These are phyloP conservation scores for Fusarium caatingaense DNA, from an alignment of 2,329 filamentous ascomycete genomes.

Conservation along the genomic window DNA sequence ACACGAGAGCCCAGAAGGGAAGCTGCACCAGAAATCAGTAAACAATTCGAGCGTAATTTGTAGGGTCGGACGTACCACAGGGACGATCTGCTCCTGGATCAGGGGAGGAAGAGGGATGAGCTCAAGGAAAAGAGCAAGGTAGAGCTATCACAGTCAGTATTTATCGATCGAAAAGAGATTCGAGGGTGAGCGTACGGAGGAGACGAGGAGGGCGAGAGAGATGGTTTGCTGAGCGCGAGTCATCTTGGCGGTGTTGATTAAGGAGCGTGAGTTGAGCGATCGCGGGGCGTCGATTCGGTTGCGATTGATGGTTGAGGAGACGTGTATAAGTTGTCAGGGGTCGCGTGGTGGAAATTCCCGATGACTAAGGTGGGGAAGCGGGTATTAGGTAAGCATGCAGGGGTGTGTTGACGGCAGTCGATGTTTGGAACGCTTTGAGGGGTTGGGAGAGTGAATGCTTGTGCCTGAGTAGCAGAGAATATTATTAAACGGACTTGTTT, in stretches of 20 bases:
- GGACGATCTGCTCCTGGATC: constrained; percentile 86
- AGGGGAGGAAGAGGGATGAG: constrained; percentile 82
- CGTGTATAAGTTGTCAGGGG: constrained; percentile 46
- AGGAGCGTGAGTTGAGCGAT: constrained; percentile 12
- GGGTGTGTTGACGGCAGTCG: not conserved
- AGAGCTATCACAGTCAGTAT: constrained; percentile 71
- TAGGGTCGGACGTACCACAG: constrained; percentile 73
- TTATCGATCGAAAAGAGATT: constrained; percentile 9
- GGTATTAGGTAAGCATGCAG: constrained; percentile 16
- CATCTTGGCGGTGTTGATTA: constrained; percentile 67
- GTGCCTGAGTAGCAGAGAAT: too few relatives aligned
- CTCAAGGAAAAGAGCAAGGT: constrained; percentile 86
- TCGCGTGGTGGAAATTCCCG: constrained; percentile 27
- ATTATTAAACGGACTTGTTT: too few relatives aligned
- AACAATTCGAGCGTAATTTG: not conserved
- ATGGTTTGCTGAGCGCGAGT: constrained; percentile 94
- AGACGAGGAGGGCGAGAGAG: constrained; percentile 86
- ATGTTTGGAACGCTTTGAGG: not conserved
- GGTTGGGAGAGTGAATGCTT: too few relatives aligned
- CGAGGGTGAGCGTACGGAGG: constrained; percentile 72
- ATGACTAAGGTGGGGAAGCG: constrained; percentile 28
- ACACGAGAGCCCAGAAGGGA: constrained; percentile 91
- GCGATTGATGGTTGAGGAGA: constrained; percentile 42
- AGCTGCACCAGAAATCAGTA: constrained; percentile 64
- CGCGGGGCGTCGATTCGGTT: constrained; percentile 3